Evolutionary conservation across 257 asterid genomes (phyloP).

Genomic region (Solanum habrochaites): DNA sequence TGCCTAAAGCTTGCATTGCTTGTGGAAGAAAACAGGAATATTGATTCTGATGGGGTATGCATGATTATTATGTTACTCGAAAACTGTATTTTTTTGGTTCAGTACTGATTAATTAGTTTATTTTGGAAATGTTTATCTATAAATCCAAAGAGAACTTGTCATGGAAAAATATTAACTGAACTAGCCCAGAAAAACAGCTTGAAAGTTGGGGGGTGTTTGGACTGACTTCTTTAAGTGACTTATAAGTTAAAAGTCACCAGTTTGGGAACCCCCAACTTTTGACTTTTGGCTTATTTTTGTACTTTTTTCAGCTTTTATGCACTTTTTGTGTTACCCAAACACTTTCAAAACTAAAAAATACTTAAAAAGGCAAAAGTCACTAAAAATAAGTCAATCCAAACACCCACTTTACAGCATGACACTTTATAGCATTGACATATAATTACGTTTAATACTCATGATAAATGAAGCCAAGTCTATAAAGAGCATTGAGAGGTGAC

Average conservation of each 20-base stretch:
- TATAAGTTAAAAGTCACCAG: background rate
- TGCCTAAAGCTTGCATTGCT: constrained; percentile 60
- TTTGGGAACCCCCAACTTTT: background rate
- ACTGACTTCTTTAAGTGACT: background rate
- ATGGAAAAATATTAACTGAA: background rate
- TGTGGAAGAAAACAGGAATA: constrained; percentile 43
- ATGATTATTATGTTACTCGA: background rate
- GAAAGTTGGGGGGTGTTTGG: background rate
- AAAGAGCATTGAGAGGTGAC: background rate
- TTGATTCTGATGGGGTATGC: constrained; percentile 81
- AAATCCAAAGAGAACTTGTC: background rate
- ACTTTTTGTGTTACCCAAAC: background rate
- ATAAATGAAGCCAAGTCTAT: background rate
- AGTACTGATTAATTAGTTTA: background rate
- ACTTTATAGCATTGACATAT: background rate
- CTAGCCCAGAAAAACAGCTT: background rate
- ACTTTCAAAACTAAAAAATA: background rate
- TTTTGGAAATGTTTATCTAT: background rate
- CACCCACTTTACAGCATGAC: background rate
- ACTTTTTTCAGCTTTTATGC: background rate
- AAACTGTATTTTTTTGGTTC: background rate
- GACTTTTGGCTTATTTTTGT: background rate
- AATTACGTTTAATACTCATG: background rate
- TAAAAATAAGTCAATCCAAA: background rate
- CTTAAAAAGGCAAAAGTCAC: background rate